Evolutionary conservation across 805 yeast genomes (phyloP).

Genomic region (Blastobotrys terrestris): DNA sequence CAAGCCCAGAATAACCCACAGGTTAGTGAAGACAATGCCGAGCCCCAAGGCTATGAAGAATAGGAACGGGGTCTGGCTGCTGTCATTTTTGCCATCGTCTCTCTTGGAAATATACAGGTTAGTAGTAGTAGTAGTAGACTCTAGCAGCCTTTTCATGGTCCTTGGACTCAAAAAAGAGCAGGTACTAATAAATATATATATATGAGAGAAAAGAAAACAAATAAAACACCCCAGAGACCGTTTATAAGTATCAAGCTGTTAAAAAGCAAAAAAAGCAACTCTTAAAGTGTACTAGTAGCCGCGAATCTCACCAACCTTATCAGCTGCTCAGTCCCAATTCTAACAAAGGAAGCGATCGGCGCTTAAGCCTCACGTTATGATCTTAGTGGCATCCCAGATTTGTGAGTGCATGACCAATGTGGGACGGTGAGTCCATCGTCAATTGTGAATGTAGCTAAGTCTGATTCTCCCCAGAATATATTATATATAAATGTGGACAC

Average conservation of each 20-base stretch:
- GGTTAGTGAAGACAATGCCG: slow-evolving; percentile 31
- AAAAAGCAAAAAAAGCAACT: neutral
- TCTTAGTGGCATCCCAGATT: too few relatives aligned
- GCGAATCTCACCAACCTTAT: neutral
- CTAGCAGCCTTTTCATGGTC: neutral
- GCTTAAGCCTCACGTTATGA: neutral
- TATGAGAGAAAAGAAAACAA: neutral
- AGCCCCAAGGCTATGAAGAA: slow-evolving; percentile 34
- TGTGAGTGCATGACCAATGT: too few relatives aligned
- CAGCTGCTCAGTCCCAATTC: neutral
- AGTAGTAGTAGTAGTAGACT: too few relatives aligned
- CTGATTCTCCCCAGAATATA: too few relatives aligned
- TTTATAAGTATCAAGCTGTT: neutral
- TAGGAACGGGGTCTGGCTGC: slow-evolving; percentile 24
- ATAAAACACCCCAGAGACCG: neutral
- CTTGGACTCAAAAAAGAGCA: neutral
- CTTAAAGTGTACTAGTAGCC: neutral
- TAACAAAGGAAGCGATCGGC: neutral
- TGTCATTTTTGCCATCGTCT: neutral
- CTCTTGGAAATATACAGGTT: neutral
- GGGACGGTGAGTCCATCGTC: too few relatives aligned
- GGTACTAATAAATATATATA: too few relatives aligned
- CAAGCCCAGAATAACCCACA: slow-evolving; percentile 32
- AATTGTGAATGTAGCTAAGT: too few relatives aligned
- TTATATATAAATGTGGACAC: too few relatives aligned